Evolutionary conservation across 768 basidiomycete genomes (phyloP), one percentile per base, ranked within the genome.

Genomic region (Mycena crocata): DNA sequence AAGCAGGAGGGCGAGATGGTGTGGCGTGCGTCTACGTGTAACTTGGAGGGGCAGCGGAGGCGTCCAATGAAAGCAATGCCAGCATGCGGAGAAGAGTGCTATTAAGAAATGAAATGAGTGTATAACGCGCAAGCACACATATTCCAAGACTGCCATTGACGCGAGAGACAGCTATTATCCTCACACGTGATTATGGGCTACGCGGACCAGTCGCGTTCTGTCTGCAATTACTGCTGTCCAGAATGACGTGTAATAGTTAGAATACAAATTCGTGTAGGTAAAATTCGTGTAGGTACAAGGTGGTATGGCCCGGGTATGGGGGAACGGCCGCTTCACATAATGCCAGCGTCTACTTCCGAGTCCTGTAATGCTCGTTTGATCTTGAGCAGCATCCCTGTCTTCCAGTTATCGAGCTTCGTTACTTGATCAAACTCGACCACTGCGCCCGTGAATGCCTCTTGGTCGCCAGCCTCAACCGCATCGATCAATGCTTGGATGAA

Each of bases 341-440:
- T 76, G 15, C 72, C 74, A 21, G 71, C 75, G 69, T 84, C 82
- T 3, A 80, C 80, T n/a, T 91, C 85, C 51, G 96, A 88, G 24
- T 83, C 82, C 76, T 63, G 65, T n/a, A 67, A 37, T 23, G 46
- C 48, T 55, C 87, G 88, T 87, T 99, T 99, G 78, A 98, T 91
- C 82, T 92, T 93, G 74, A 99, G 82, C 75, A 99, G 78, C 55
- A 99, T 91, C 31, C 78, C 84, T 49, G 96, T 99, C 86, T 98
- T 99, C 96, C 95, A 98, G 78, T 92, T 93, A 77, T 99, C 97
- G 75, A 99, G 80, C 81, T 94, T 95, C 40, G 89, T 93, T 66
- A 98, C 88, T 75, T 95, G 91, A 77, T 99, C 96, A 76, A 88
- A 99, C 76, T 96, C 95, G 45, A 88, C 89, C n/a, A 97, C 90